phyloP scores from a whole-genome alignment of 1,139 yeast species.

The Blastobotrys raffinosifermentans region DNA sequence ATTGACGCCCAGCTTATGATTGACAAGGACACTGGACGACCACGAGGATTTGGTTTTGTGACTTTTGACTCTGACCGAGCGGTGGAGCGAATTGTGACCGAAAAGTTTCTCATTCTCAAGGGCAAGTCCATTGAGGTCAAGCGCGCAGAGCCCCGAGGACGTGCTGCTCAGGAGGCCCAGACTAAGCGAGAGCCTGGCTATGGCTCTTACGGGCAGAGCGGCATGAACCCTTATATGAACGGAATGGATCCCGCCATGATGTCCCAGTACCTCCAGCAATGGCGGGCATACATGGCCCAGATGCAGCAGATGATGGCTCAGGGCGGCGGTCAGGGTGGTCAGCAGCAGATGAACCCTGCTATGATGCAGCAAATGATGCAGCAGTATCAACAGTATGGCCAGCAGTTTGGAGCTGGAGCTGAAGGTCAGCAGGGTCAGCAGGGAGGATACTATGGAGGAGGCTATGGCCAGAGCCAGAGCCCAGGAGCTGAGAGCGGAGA shows the following conservation, averaged over 20 bases:
- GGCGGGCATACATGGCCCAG: conserved; percentile 60
- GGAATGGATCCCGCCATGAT: conserved; percentile 78
- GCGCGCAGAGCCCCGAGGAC: conserved; percentile 86
- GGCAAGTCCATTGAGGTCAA: conserved; percentile 94
- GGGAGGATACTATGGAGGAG: conserved; percentile 11
- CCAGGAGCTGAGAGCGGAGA: conserved; percentile 10
- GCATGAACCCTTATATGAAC: conserved; percentile 26
- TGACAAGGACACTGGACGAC: conserved; percentile 95
- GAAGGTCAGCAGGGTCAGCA: too few relatives aligned
- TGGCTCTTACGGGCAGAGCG: conserved; percentile 8
- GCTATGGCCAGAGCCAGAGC: conserved; percentile 5
- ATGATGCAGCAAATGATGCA: conserved; percentile 20
- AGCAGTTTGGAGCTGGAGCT: too few relatives aligned
- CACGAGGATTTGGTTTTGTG: conserved; percentile 96
- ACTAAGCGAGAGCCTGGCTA: conserved; percentile 16
- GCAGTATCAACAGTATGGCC: conserved; percentile 11
- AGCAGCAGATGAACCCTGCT: conserved; percentile 12
- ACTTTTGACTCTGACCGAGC: conserved; percentile 96
- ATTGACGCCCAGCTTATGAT: conserved; percentile 97
- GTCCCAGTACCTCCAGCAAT: conserved; percentile 82
- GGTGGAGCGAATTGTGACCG: conserved; percentile 83
- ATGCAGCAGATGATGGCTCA: conserved; percentile 35
- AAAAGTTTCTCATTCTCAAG: conserved; percentile 74
- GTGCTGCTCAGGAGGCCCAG: conserved; percentile 11
- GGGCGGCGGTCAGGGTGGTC: conserved; percentile 34